Percentiles rank a stretch among this genome's conserved stretches.
These are phyloP conservation scores for Cystofilobasidium capitatum DNA, from an alignment of 768 basidiomycete species.

Conservation along the genomic window DNA sequence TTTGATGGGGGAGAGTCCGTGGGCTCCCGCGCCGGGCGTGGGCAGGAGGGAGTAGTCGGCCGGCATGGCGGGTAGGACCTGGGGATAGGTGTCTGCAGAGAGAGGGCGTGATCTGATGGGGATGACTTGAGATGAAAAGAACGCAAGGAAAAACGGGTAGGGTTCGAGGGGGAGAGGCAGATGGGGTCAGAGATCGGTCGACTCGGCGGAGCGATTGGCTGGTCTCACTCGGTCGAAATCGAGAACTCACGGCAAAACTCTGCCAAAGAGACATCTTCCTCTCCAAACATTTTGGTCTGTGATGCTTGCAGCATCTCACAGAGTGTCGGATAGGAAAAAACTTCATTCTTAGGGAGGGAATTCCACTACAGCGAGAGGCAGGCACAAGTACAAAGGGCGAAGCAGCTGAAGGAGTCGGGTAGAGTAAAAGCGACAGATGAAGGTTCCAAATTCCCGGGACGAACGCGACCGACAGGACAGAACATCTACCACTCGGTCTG, in stretches of 20 bases:
- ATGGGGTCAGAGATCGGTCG: background rate
- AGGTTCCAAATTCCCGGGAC: no score
- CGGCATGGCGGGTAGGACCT: background rate
- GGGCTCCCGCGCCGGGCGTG: background rate
- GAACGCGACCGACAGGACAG: background rate
- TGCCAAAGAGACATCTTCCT: background rate
- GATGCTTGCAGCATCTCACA: no score
- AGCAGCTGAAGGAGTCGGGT: background rate
- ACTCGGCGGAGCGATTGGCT: no score
- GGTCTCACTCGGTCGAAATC: background rate
- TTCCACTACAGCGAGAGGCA: background rate
- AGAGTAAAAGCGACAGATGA: background rate
- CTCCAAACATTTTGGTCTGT: background rate
- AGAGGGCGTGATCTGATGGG: background rate
- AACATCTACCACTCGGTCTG: constrained; percentile 16
- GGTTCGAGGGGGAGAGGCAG: background rate
- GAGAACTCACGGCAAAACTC: background rate
- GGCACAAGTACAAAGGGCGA: background rate
- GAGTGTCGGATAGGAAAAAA: no score
- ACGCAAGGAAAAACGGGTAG: background rate
- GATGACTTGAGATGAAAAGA: background rate
- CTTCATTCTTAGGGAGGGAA: background rate
- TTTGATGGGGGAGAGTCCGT: background rate
- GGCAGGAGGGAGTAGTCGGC: constrained; percentile 9
- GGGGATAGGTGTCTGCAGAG: background rate